Base-by-base conservation (phyloP, 2,329 filamentous ascomycete genomes). In the Beauveria sp. region DNA sequence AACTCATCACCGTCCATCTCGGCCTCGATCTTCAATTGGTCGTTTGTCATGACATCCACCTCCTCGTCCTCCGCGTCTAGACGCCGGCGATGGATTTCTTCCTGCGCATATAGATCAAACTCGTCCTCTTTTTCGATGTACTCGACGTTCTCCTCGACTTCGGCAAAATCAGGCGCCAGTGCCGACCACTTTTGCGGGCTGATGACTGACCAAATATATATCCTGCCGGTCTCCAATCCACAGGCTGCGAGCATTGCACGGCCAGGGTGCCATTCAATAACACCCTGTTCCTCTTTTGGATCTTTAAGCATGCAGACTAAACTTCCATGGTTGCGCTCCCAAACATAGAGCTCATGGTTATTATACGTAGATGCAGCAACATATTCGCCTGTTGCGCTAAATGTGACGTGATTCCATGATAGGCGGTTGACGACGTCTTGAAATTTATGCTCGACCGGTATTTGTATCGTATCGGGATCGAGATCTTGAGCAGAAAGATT, bases 301-400 rank as follows among this genome's bases (percentile, higher is more conserved):
- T 94, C 93, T 73, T 99, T 96, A 44, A 99, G 81, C 78, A 99
- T 99, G 73, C 96, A 96, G 58, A 97, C 92, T 61, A 99, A 78
- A 74, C 91, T 96, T 55, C 94, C 94, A 69, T 96, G 91, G 61
- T 88, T 89, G 59, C 94, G 86, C 76, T 99, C 94, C 94, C 93
- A 97, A 30, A 97, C 92, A 75, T 97, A 97, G 65, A 99, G 90
- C 74, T 99, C 93, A 68, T 97, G 92, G 70, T 99, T 99, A 80
- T 97, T 97, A 73, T 92, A 96, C 2, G 94, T 97, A 28, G 92
- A 96, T 0, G 96, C 94, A 26, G 92, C 92, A 46, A 99, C 92
- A 71, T 97, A 97, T 74, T 99, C 94, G 57, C 92, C 92, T 0
- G 90, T 94, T 1, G 91, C 89, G 69, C 91, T 96, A 72, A 99